Conservation (phyloP, 2,329 filamentous ascomycete species). For the Didymellaceae sp. region DNA sequence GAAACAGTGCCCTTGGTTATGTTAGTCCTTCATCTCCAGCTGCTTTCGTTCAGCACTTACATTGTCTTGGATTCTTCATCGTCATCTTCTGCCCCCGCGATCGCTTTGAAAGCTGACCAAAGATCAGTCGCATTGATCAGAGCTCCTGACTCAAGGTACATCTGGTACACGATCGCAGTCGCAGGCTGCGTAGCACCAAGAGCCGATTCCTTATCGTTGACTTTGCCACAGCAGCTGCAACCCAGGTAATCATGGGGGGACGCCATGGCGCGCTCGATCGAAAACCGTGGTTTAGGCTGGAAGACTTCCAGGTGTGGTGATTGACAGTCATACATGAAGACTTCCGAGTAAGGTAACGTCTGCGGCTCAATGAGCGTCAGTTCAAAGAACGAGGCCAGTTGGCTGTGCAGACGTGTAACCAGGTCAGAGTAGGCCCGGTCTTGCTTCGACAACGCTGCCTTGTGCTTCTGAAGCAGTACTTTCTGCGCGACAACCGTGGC, state of each 20-base stretch:
- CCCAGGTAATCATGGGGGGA: slow-evolving; percentile 79
- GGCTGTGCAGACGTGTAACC: slow-evolving; percentile 63
- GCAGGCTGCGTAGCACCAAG: slow-evolving; percentile 69
- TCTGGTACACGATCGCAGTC: slow-evolving; percentile 76
- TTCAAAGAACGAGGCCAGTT: slow-evolving; percentile 58
- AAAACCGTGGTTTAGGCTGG: slow-evolving; percentile 72
- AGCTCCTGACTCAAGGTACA: slow-evolving; percentile 78
- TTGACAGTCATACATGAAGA: slow-evolving; percentile 76
- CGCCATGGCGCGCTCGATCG: slow-evolving; percentile 73
- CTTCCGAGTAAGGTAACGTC: slow-evolving; percentile 69
- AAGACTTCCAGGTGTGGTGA: slow-evolving; percentile 76
- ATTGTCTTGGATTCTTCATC: slow-evolving; percentile 57
- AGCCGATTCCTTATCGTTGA: slow-evolving; percentile 49
- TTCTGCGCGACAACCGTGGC: slow-evolving; percentile 83
- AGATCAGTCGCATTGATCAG: slow-evolving; percentile 81
- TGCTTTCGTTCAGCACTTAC: slow-evolving; percentile 36
- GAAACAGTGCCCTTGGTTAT: slow-evolving; percentile 72
- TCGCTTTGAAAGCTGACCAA: slow-evolving; percentile 76
- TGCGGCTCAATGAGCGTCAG: slow-evolving; percentile 57
- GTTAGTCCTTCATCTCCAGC: neutral
- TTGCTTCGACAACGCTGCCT: slow-evolving; percentile 71
- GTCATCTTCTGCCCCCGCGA: slow-evolving; percentile 60
- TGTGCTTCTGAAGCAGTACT: slow-evolving; percentile 78
- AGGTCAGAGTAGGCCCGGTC: slow-evolving; percentile 74
- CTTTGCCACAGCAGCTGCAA: slow-evolving; percentile 69